Base-by-base conservation (phyloP, 257 asterid genomes). In the Dorcoceras hygrometricum region DNA sequence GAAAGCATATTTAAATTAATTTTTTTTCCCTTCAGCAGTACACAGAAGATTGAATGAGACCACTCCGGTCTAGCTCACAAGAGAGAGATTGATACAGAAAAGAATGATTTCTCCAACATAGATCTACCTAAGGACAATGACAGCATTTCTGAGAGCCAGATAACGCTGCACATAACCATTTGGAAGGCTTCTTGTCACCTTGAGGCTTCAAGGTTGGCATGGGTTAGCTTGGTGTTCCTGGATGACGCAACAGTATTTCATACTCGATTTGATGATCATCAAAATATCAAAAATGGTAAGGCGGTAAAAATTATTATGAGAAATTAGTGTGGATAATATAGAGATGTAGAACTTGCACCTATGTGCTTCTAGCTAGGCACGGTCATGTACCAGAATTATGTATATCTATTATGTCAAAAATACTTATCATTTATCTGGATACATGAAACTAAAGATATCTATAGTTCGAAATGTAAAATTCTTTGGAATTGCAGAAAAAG, bases 181-280 rank as follows among this genome's bases (percentile, higher is more conserved):
- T 7, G 99, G 96, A 71, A 93, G 97, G 6, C 95, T 80, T 70
- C 99, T 82, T 69, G 88, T 84, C n/a, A 63, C 62, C 85, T 88
- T 93, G 82, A 93, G 90, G 90, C 95, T 73, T 88, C 95, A 18
- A 95, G 58, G 76, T 90, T 86, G 18, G 97, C 96, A 70, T 88
- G 90, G 0, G 96, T 92, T 46, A 93, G 88, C 78, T 90, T 90
- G 16, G 96, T 93, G 97, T 63, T 97, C 99, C 99, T 93, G 81
- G 74, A 78, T 32, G 53, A 57, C 39, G 65, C 5, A 43, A 28
- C 8, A 11, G 14, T 0, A 26, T 57, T 63, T 48, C 8, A 23
- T n/a, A 27, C 62, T 39, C 19, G 23, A 67, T 14, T 51, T 14
- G n/a, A 46, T 19, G 18, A 48, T 66, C 29, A 23, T 4, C 50